Evolutionary conservation across 2,329 filamentous ascomycete genomes (phyloP).

Genomic region (Ceratocystis destructans): DNA sequence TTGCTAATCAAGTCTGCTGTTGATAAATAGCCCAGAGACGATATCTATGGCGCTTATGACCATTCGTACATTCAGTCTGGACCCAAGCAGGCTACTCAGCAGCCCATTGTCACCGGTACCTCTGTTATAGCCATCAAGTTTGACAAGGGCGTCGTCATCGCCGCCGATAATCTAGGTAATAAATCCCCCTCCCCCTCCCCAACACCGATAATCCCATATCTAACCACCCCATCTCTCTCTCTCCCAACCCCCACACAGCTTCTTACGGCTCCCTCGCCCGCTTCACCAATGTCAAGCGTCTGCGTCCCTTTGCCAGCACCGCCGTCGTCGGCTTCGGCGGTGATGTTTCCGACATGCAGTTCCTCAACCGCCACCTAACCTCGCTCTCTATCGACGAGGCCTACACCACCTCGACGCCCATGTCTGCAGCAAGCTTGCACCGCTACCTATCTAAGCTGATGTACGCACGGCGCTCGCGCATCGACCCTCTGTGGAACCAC

Average conservation of each 20-base stretch:
- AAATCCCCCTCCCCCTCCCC: constrained; percentile 4
- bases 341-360: constrained; percentile 98
- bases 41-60: constrained; percentile 92
- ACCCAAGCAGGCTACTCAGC: constrained; percentile 78
- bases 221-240: not conserved
- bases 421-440: constrained; percentile 89
- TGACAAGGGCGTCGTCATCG: constrained; percentile 90
- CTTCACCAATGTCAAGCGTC: constrained; percentile 92
- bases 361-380: constrained; percentile 80
- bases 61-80: constrained; percentile 62
- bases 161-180: constrained; percentile 87
- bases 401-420: constrained; percentile 45
- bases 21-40: constrained; percentile 68
- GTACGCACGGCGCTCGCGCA: constrained; percentile 86
- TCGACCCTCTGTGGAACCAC: constrained; percentile 97
- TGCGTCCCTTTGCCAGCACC: constrained; percentile 72
- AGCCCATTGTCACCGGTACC: constrained; percentile 87
- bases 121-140: constrained; percentile 93
- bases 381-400: constrained; percentile 80
- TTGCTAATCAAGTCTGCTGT: constrained; percentile 19
- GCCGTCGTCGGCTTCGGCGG: constrained; percentile 88
- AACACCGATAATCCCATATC: not conserved
- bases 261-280: constrained; percentile 95
- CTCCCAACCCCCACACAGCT: constrained; percentile 38
- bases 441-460: constrained; percentile 92